Evolutionary conservation across 148 eudicot genomes (phyloP), one percentile per base, ranked within the genome.

Genomic region (Chenopodium berlandieri): DNA sequence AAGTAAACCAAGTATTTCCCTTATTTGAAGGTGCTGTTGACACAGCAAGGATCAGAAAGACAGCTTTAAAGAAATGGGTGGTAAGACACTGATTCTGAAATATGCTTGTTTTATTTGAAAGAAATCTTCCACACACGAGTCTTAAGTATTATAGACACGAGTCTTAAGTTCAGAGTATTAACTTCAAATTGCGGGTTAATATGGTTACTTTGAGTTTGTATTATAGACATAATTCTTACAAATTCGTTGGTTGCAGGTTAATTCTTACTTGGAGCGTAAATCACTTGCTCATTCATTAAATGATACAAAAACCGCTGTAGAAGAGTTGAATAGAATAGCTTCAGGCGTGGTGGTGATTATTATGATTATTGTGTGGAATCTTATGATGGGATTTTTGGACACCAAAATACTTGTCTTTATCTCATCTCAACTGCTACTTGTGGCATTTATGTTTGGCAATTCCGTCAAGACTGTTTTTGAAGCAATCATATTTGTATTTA

Each of bases 251-350:
- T 47, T 84, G 70, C 85, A 94, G 98, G 94, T 93, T 40, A 87
- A 93, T 83, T 90, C 91, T 73, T 93, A 93, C 84, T 82, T 86
- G 32, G 98, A 93, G 79, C 87, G 94, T 37, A 95, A 91, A 87
- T 87, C 86, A 64, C 89, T 95, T 31, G 92, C 97, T 2, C 91
- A 82, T 85, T 93, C 98, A 27, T 78, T 95, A 17, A 89, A 84
- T 27, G 98, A 95, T 72, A 89, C 95, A 1, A 94, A 95, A 85
- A 93, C 98, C 71, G 98, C 97, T 9, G 89, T 95, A 12, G 91
- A 95, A 71, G 92, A 95, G 82, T 86, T 95, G 80, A 92, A 93
- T 88, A 93, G 81, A 82, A 66, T 93, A 70, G 83, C 84, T 32
- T 88, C 94, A 10, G 91, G 80, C 13, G 62, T 89, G 37, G 82